Evolutionary conservation across 805 yeast species (phyloP).

Genomic region (Kuraishia capsulata): DNA sequence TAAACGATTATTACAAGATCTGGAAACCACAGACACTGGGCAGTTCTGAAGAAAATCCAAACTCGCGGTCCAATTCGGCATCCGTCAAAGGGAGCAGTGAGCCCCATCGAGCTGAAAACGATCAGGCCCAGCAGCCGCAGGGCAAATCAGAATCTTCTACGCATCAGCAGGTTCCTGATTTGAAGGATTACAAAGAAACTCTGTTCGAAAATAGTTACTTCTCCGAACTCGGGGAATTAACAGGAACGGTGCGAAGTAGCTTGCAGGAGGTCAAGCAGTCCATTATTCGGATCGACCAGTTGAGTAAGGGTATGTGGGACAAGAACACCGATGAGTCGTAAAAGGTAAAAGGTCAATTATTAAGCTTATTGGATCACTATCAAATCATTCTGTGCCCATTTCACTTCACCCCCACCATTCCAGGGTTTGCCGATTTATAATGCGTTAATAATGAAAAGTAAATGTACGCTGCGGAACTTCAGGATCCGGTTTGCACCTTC

Average conservation of each 20-base stretch:
- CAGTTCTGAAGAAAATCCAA: not conserved
- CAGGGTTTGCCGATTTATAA: too few relatives aligned
- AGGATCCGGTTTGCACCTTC: too few relatives aligned
- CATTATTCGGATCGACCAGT: slow-evolving; percentile 37
- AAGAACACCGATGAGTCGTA: slow-evolving; percentile 4
- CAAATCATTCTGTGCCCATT: too few relatives aligned
- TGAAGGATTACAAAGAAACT: slow-evolving; percentile 10
- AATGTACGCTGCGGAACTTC: too few relatives aligned
- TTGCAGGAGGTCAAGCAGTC: slow-evolving; percentile 43
- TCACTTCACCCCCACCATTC: too few relatives aligned
- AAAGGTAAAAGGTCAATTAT: too few relatives aligned
- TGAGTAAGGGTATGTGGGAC: slow-evolving; percentile 33
- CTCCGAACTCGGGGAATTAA: slow-evolving; percentile 37
- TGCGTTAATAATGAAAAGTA: too few relatives aligned
- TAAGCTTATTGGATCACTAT: too few relatives aligned
- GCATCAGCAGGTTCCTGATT: slow-evolving; percentile 2
- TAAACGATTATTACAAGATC: slow-evolving; percentile 19
- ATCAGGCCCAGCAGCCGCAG: not conserved
- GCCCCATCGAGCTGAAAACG: not conserved
- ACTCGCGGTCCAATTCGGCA: not conserved
- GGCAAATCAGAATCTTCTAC: not conserved
- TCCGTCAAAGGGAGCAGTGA: not conserved
- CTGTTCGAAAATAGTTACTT: slow-evolving; percentile 43
- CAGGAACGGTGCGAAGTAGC: slow-evolving; percentile 36
- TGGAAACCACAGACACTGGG: slow-evolving; percentile 11